A percentile compares a stretch with the other conserved stretches of the same genome.
Evolutionary conservation across 768 basidiomycete species (phyloP).

Genomic region (Steccherinum ochraceum): DNA sequence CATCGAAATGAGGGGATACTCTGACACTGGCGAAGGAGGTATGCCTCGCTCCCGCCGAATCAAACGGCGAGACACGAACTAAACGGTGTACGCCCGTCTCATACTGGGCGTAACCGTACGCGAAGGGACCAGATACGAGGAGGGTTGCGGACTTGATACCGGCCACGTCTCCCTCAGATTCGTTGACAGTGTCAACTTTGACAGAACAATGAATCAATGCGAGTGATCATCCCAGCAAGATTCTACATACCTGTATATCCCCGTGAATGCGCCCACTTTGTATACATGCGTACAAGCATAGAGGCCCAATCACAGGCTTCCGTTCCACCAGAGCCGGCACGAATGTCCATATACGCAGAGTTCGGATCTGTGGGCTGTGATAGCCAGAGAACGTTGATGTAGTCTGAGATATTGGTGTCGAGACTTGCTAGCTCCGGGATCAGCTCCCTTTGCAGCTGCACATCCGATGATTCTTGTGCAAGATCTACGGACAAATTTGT

Average conservation of each 20-base stretch:
- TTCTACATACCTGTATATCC: constrained; percentile 8
- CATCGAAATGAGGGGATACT: constrained; percentile 14
- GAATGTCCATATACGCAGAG: constrained; percentile 14
- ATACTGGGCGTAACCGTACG: constrained; percentile 15
- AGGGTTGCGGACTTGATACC: constrained; percentile 10
- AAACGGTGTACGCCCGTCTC: constrained; percentile 15
- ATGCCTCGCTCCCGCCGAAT: constrained; percentile 2
- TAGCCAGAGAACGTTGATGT: constrained; percentile 9
- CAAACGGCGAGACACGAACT: constrained; percentile 6
- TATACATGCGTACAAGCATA: constrained; percentile 16
- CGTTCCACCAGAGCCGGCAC: constrained; percentile 10
- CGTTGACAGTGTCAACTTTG: constrained; percentile 11
- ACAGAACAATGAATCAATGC: not conserved
- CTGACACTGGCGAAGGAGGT: constrained; percentile 13
- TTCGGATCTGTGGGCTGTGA: constrained; percentile 11
- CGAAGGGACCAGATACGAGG: constrained; percentile 10
- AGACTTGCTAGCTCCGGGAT: constrained; percentile 10
- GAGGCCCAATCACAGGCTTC: constrained; percentile 14
- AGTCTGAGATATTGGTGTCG: constrained; percentile 3
- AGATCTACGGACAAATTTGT: constrained; percentile 4
- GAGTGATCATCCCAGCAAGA: no score
- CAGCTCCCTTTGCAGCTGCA: constrained; percentile 8
- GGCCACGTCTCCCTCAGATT: constrained; percentile 6
- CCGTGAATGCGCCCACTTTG: constrained; percentile 13
- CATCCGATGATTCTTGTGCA: constrained; percentile 3